Conservation (phyloP, 2,329 filamentous ascomycete species). For the Colletotrichum sidae region DNA sequence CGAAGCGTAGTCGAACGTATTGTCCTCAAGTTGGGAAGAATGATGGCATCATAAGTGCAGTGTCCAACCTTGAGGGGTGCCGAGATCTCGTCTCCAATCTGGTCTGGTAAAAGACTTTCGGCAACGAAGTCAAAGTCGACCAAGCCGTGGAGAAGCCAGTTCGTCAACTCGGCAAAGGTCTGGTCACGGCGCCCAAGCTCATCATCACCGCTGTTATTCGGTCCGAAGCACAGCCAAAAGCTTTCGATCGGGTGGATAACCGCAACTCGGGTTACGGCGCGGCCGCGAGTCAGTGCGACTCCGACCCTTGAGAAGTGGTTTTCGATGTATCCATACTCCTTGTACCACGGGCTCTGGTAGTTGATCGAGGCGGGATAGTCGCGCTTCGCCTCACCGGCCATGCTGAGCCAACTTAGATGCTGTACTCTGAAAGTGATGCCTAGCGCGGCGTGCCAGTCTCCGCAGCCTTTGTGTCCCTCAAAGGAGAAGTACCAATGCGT, state of each 20-base stretch:
- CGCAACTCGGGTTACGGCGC: slow-evolving; percentile 43
- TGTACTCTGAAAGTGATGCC: slow-evolving; percentile 48
- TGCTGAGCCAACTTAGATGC: slow-evolving; percentile 47
- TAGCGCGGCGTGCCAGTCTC: slow-evolving; percentile 49
- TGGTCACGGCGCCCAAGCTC: slow-evolving; percentile 42
- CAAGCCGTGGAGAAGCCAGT: slow-evolving; percentile 37
- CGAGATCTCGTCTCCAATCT: slow-evolving; percentile 26
- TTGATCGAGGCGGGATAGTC: slow-evolving; percentile 47
- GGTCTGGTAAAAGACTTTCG: slow-evolving; percentile 44
- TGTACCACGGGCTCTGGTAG: slow-evolving; percentile 48
- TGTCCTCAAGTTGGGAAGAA: slow-evolving; percentile 46
- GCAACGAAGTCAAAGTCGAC: slow-evolving; percentile 49
- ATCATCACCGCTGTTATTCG: slow-evolving; percentile 41
- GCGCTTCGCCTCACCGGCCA: slow-evolving; percentile 47
- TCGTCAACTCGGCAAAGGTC: slow-evolving; percentile 40
- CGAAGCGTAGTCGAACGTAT: slow-evolving; percentile 45
- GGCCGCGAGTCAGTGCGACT: slow-evolving; percentile 46
- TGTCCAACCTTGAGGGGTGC: slow-evolving; percentile 41
- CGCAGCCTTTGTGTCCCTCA: slow-evolving; percentile 47
- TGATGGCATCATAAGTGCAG: slow-evolving; percentile 46
- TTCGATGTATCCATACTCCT: slow-evolving; percentile 46
- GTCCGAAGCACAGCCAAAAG: slow-evolving; percentile 47
- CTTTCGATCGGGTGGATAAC: slow-evolving; percentile 49
- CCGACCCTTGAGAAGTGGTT: slow-evolving; percentile 47
- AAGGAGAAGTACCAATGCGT: slow-evolving; percentile 48